Conservation (phyloP, 2,329 filamentous ascomycete species). For the Cladosporium oxysporum region DNA sequence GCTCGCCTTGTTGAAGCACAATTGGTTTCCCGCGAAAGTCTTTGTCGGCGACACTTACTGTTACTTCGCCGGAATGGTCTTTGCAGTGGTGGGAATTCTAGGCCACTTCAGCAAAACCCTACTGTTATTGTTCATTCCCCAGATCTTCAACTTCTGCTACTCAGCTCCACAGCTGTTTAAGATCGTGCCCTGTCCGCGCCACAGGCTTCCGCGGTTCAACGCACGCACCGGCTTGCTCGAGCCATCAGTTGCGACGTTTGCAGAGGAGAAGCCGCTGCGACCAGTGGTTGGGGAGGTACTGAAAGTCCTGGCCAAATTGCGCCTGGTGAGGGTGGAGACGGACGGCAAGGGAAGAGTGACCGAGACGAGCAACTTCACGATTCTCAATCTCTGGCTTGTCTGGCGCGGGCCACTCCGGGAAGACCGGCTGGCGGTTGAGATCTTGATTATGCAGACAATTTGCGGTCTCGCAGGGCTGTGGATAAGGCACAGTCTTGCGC, state of each 20-base stretch:
- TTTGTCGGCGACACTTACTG: conserved; percentile 99
- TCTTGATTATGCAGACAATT: conserved; percentile 74
- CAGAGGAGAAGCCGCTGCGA: conserved; percentile 65
- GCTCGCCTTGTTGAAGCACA: conserved; percentile 80
- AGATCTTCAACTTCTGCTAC: conserved; percentile 96
- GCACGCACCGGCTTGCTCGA: conserved; percentile 80
- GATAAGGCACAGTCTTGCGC: conserved; percentile 78
- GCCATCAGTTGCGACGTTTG: conserved; percentile 75
- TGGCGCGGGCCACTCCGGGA: conserved; percentile 92
- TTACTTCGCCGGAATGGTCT: conserved; percentile 99
- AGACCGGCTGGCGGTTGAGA: conserved; percentile 75
- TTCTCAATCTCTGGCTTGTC: conserved; percentile 94
- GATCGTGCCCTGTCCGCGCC: conserved; percentile 86
- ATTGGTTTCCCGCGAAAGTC: conserved; percentile 92
- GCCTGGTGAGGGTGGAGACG: conserved; percentile 66
- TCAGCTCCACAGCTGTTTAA: conserved; percentile 89
- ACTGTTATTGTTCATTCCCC: conserved; percentile 83
- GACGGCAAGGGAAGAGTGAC: conserved; percentile 70
- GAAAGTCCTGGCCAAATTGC: conserved; percentile 67
- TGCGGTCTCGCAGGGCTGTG: conserved; percentile 83
- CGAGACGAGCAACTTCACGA: conserved; percentile 85
- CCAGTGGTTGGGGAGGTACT: conserved; percentile 64
- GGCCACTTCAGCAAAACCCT: conserved; percentile 98
- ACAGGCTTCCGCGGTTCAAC: conserved; percentile 88
- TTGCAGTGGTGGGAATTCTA: conserved; percentile 93